Evolutionary conservation across 1,284 basidiomycete species (phyloP).

Genomic region (Cryptococcus sp.): DNA sequence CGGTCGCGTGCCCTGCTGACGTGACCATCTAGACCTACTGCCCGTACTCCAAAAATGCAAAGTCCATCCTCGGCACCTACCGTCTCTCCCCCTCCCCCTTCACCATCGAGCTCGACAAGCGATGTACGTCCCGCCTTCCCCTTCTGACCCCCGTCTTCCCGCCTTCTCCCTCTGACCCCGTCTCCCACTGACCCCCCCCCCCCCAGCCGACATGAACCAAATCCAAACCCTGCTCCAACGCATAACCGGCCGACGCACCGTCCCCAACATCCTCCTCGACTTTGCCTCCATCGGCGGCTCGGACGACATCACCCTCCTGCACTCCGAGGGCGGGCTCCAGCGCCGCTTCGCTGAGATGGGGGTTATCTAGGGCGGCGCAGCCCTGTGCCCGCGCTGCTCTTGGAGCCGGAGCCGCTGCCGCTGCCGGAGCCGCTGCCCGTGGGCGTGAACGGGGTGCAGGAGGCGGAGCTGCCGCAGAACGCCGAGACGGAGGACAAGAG

Average conservation of each 20-base stretch:
- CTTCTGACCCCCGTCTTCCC: neutral
- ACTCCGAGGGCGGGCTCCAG: slow-evolving; percentile 45
- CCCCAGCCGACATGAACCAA: slow-evolving; percentile 36
- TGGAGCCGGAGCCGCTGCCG: neutral
- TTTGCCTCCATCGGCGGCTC: slow-evolving; percentile 47
- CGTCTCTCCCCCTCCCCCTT: slow-evolving; percentile 37
- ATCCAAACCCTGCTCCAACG: slow-evolving; percentile 42
- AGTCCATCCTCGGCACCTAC: slow-evolving; percentile 41
- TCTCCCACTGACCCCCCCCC: neutral
- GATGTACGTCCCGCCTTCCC: slow-evolving; percentile 35
- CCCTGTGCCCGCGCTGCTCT: neutral
- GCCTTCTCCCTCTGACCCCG: neutral
- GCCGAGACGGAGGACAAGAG: neutral
- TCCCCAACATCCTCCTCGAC: slow-evolving; percentile 50
- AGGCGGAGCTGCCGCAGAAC: neutral
- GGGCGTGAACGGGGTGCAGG: neutral
- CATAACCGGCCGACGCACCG: slow-evolving; percentile 47
- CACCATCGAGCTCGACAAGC: slow-evolving; percentile 49
- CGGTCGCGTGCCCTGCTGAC: neutral
- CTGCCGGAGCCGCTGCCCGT: neutral
- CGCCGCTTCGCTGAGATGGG: slow-evolving; percentile 29
- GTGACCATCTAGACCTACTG: slow-evolving; percentile 34
- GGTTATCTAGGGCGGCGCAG: slow-evolving; percentile 6
- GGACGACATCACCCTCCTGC: slow-evolving; percentile 46
- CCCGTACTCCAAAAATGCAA: slow-evolving; percentile 48